Base-by-base conservation (phyloP, 208 protist genomes). In the Crithidia mellificae region DNA sequence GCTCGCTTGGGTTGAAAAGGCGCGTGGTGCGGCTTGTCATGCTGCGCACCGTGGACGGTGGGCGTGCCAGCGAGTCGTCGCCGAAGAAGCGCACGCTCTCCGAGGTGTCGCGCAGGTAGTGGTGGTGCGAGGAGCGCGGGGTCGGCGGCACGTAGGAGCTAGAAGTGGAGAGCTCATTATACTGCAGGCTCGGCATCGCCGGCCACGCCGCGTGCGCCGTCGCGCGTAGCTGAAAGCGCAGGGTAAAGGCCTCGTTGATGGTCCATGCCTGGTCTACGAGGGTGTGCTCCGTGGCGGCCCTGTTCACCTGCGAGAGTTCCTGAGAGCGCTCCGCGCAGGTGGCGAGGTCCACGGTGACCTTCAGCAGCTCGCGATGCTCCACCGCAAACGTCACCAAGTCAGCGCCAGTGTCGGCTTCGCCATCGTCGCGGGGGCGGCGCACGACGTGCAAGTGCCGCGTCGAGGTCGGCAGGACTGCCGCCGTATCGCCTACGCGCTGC, bases 211-310 rank as follows among this genome's bases (percentile, higher is more conserved):
- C 62, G 20, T 49, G 20, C 14, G 70, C 47, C 12, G 20, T 41
- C 11, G 47, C 17, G 3, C 27, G 54, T 25, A 68, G 53, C 19
- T 58, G 62, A 41, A 75, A 38, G 22, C 24, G 43, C 22, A 75
- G 55, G 17, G 34, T 27, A 8, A 65, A 75, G 24, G 25, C 8
- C n/a, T 38, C 14, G 44, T 59, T 27, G 19, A 75, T 75, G 22
- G 30, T n/a, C 70, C 70, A 69, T 0, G 29, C 19, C 62, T 69
- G 44, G 34, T 75, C 46, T 17, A 75, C 43, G 9, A 69, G 51
- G 22, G 39, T 29, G 44, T 63, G 34, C 62, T 75, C 70, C 1
- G 29, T 9, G 5, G 24, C 24, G 8, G 46, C 6, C 27, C 6
- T 34, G 34, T 53, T 25, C 2, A 9, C 17, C 24, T 15, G 11